These are phyloP conservation scores for Trichoderma sp. DNA, from an alignment of 2,329 filamentous ascomycete species.

Conservation along the genomic window DNA sequence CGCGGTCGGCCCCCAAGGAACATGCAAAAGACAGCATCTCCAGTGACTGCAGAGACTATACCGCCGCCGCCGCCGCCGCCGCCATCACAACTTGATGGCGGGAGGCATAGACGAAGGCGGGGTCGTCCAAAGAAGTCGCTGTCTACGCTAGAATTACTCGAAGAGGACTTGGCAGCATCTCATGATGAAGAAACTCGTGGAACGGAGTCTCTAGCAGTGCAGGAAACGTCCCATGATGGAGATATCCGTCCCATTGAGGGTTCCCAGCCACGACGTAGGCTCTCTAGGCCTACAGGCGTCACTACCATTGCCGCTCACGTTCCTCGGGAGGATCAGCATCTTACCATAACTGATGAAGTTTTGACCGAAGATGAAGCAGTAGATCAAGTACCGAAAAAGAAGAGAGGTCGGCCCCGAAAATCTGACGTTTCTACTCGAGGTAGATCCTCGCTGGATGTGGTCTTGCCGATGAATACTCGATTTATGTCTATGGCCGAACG, in stretches of 20 bases:
- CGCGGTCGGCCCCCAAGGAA: conserved; percentile 36
- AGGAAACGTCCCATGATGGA: conserved; percentile 20
- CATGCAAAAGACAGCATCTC: conserved; percentile 13
- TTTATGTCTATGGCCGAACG: conserved; percentile 57
- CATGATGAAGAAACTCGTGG: conserved; percentile 10
- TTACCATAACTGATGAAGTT: background rate
- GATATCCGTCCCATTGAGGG: background rate
- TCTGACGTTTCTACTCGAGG: conserved; percentile 21
- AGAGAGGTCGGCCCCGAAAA: conserved; percentile 27
- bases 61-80: background rate
- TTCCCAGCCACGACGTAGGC: conserved; percentile 25
- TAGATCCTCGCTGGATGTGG: background rate
- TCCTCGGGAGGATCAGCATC: background rate
- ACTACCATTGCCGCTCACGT: conserved; percentile 27
- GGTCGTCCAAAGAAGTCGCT: conserved; percentile 31
- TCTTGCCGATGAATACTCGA: conserved; percentile 26
- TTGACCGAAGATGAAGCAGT: background rate
- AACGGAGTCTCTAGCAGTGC: conserved; percentile 22
- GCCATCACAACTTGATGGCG: background rate
- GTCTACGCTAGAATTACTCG: background rate
- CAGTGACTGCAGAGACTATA: background rate
- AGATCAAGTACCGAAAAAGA: background rate
- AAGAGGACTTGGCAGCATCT: conserved; percentile 1
- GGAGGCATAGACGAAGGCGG: conserved; percentile 24
- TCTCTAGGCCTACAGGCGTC: conserved; percentile 27